Base-by-base conservation (phyloP, 345 rosid genomes). In the Microthlaspi erraticum region DNA sequence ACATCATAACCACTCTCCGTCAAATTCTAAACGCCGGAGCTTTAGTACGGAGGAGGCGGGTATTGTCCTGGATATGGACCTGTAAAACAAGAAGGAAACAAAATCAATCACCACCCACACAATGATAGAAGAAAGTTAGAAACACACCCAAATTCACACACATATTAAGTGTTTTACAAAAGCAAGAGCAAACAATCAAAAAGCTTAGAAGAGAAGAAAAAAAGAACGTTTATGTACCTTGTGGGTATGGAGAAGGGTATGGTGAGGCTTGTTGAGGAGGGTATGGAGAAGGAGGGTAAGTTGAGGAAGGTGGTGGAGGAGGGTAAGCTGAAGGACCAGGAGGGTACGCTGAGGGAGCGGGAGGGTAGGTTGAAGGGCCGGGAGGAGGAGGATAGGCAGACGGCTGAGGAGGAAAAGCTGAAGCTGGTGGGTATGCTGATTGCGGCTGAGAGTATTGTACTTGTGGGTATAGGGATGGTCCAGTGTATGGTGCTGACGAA, bases 11-110 rank as follows among this genome's bases (percentile, higher is more conserved):
- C 39, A 41, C 23, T 60, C 42, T n/a, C 7, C 13, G 8, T 39
- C 46, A 36, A 20, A 20, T 20, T 16, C 66, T 44, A 67, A 51
- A 51, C 48, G 39, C 62, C 11, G 20, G 71, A 10, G 53, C 53
- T 72, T 70, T 60, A 88, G 80, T 90, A 84, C 0, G 85, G 88
- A 45, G 79, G 90, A 1, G 88, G 87, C 14, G 91, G 86, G 77
- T 82, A 83, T 17, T 42, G 58, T 52, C 96, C 91, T 11, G 81
- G 83, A 53, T 68, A 85, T 59, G 86, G 86, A 78, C 84, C 93
- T 85, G 80, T 2, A 76, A 34, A 64, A 57, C 29, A 59, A 57
- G 10, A 70, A 19, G 19, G 32, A 14, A n/a, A 37, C 6, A 1
- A 48, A 16, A 43, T 20, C 43, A 55, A 56, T 17, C 65, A 64